Evolutionary conservation across 1,284 basidiomycete genomes (phyloP).

Genomic region (Cutaneotrichosporon daszewskae): DNA sequence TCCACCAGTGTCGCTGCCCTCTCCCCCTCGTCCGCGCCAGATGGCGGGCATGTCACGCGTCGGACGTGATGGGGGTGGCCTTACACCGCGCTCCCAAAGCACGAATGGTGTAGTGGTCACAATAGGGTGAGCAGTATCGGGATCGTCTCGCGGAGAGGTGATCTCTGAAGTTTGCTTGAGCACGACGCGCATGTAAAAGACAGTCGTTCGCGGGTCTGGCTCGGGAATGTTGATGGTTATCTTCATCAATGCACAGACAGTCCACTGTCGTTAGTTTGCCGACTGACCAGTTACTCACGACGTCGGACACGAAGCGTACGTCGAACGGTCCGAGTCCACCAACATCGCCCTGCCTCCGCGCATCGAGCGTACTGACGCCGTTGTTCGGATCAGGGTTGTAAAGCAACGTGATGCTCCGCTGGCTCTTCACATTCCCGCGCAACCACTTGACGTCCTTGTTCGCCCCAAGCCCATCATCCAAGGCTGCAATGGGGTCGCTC

Average conservation of each 20-base stretch:
- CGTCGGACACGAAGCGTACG: conserved; percentile 7
- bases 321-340: conserved; percentile 9
- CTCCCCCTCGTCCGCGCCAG: conserved; percentile 24
- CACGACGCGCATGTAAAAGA: conserved; percentile 28
- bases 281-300: conserved; percentile 1
- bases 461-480: background rate
- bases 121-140: conserved; percentile 9
- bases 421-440: conserved; percentile 14
- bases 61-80: conserved; percentile 8
- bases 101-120: conserved; percentile 10
- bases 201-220: conserved; percentile 21
- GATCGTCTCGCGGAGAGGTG: conserved; percentile 31
- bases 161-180: conserved; percentile 28
- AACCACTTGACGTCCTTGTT: conserved; percentile 24
- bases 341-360: conserved; percentile 8
- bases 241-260: conserved; percentile 28
- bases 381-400: conserved; percentile 27
- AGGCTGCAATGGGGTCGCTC: conserved; percentile 7
- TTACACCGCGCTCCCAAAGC: conserved; percentile 17
- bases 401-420: conserved; percentile 19
- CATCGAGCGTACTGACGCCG: conserved; percentile 21
- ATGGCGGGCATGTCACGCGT: conserved; percentile 21
- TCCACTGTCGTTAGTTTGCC: conserved; percentile 19
- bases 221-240: conserved; percentile 16
- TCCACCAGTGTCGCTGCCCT: conserved; percentile 12